phyloP scores from a whole-genome alignment of 108 stramenopile genomes.

The Stephanodiscus triporus region DNA sequence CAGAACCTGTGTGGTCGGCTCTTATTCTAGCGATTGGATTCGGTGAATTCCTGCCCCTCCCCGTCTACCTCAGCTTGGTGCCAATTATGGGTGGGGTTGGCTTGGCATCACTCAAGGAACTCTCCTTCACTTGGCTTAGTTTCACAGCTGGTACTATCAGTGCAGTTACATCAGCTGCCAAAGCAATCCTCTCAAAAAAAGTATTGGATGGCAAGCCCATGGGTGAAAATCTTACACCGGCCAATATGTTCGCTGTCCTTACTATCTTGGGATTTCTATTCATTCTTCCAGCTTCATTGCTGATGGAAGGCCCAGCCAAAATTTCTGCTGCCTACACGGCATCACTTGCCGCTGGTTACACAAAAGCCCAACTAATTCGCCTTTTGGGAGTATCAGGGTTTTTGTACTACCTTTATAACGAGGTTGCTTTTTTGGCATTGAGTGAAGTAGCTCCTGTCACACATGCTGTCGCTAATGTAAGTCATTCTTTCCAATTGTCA shows the following conservation, averaged over 20 bases:
- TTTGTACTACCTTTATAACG: slow-evolving; percentile 75
- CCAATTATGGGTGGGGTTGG: slow-evolving; percentile 75
- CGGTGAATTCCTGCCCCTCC: slow-evolving; percentile 43
- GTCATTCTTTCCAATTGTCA: neutral
- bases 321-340: slow-evolving; percentile 45
- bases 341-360: neutral
- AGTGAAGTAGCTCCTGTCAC: slow-evolving; percentile 52
- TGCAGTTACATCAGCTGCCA: slow-evolving; percentile 62
- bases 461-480: slow-evolving; percentile 43
- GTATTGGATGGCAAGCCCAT: slow-evolving; percentile 37
- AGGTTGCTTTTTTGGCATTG: slow-evolving; percentile 68
- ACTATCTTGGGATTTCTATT: slow-evolving; percentile 57
- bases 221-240: slow-evolving; percentile 63
- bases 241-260: slow-evolving; percentile 71
- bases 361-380: slow-evolving; percentile 4
- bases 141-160: slow-evolving; percentile 71
- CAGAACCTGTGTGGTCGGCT: slow-evolving; percentile 72
- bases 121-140: slow-evolving; percentile 64
- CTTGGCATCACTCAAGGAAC: slow-evolving; percentile 62
- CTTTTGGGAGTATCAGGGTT: slow-evolving; percentile 46
- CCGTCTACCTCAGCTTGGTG: slow-evolving; percentile 59
- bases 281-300: slow-evolving; percentile 52
- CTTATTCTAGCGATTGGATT: slow-evolving; percentile 52
- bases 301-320: slow-evolving; percentile 57
- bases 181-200: slow-evolving; percentile 66